These are phyloP conservation scores for Claviceps purpurea DNA, from an alignment of 2,329 filamentous ascomycete genomes.

Conservation along the genomic window DNA sequence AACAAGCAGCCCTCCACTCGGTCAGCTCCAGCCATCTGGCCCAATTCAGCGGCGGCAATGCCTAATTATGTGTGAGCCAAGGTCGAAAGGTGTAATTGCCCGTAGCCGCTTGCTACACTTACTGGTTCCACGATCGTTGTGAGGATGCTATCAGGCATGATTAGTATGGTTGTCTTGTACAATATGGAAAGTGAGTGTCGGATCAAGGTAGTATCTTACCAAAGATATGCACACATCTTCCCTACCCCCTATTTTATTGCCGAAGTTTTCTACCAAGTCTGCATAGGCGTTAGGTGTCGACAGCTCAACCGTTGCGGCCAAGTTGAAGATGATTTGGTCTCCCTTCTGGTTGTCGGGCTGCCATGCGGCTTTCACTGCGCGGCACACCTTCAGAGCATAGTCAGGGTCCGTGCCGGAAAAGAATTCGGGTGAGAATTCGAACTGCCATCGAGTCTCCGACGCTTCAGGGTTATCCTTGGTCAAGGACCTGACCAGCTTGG, in stretches of 20 bases:
- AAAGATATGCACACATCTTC: constrained; percentile 82
- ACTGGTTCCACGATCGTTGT: constrained; percentile 71
- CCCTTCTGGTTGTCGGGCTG: constrained; percentile 51
- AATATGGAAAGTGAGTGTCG: too few species aligned
- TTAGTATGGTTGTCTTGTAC: not conserved
- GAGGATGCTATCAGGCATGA: constrained; percentile 45
- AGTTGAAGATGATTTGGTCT: constrained; percentile 86
- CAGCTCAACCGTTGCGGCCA: constrained; percentile 93
- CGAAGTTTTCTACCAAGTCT: constrained; percentile 94
- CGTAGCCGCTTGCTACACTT: constrained; percentile 26
- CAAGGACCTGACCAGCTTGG: constrained; percentile 74
- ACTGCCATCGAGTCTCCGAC: constrained; percentile 54
- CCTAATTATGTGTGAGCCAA: constrained; percentile 36
- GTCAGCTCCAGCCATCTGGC: constrained; percentile 92
- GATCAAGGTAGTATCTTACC: not conserved
- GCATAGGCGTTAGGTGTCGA: constrained; percentile 90
- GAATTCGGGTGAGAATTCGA: constrained; percentile 73
- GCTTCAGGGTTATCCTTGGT: constrained; percentile 63
- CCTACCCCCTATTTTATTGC: constrained; percentile 66
- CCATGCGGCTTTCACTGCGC: constrained; percentile 92
- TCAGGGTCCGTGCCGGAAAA: constrained; percentile 87
- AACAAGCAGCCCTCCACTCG: constrained; percentile 84
- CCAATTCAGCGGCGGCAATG: constrained; percentile 70
- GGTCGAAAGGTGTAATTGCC: not conserved
- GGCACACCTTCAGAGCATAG: constrained; percentile 70